Conservation (phyloP, 2,329 filamentous ascomycete genomes). For the Epichloe gansuensis region DNA sequence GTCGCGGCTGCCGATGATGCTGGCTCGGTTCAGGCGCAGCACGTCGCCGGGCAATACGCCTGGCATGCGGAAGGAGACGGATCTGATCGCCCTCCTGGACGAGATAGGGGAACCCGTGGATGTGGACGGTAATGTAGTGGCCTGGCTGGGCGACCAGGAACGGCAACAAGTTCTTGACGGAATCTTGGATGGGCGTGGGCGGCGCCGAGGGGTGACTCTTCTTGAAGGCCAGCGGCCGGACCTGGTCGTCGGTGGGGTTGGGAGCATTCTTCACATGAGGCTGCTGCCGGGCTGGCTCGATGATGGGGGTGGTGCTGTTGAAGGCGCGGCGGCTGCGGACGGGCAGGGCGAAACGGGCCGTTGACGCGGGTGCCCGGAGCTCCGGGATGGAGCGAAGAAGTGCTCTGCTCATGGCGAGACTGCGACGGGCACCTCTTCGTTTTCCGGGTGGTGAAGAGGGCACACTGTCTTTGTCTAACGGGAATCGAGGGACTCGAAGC, state of each 20-base stretch:
- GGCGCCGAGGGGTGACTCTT: conserved; percentile 25
- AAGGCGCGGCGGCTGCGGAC: conserved; percentile 25
- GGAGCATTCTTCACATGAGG: conserved; percentile 24
- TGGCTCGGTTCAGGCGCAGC: conserved; percentile 77
- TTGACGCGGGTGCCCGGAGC: conserved; percentile 32
- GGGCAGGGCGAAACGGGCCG: conserved; percentile 13
- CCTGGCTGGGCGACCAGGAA: conserved; percentile 59
- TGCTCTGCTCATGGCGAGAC: conserved; percentile 40
- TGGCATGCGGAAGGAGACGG: conserved; percentile 65
- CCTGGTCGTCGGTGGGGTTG: conserved; percentile 22
- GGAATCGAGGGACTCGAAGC: no score
- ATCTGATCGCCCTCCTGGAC: conserved; percentile 64
- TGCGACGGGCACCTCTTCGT: conserved; percentile 1
- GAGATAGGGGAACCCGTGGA: conserved; percentile 70
- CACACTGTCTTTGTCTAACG: conserved; percentile 2
- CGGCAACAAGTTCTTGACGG: conserved; percentile 51
- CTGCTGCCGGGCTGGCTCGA: conserved; percentile 26
- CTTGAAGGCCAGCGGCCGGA: conserved; percentile 26
- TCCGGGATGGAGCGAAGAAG: conserved; percentile 53
- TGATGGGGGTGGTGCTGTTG: conserved; percentile 37
- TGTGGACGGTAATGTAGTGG: conserved; percentile 70
- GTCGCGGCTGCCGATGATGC: conserved; percentile 72
- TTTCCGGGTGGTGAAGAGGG: background rate
- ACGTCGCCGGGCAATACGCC: conserved; percentile 70
- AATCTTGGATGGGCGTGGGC: conserved; percentile 35